These are phyloP conservation scores for Austropuccinia psidii DNA, from an alignment of 1,284 basidiomycete species.

Conservation along the genomic window DNA sequence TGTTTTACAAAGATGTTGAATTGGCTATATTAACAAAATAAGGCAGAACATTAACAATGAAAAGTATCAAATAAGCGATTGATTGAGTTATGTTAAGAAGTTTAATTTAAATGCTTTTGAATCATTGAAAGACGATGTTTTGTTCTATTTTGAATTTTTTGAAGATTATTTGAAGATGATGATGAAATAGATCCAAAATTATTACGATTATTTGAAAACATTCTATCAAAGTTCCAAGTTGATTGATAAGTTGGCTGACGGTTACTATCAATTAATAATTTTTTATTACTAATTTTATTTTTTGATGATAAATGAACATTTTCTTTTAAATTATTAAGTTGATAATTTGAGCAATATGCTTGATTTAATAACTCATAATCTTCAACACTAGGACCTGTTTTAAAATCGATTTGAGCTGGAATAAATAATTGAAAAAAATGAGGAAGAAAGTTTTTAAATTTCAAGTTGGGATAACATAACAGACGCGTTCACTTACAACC, in stretches of 20 bases:
- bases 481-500: too few species aligned
- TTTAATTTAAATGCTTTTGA: neutral
- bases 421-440: too few species aligned
- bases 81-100: neutral
- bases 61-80: too few species aligned
- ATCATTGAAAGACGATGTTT: constrained; percentile 1
- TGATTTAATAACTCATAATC: too few species aligned
- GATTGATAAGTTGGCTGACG: neutral
- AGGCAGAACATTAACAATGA: too few species aligned
- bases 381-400: neutral
- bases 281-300: neutral
- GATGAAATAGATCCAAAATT: neutral
- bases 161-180: neutral
- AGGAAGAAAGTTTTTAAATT: too few species aligned
- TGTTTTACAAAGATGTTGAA: too few species aligned
- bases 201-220: neutral
- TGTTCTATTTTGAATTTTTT: neutral
- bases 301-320: neutral
- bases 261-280: neutral
- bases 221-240: constrained; percentile 17
- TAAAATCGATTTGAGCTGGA: too few species aligned
- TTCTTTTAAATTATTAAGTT: neutral
- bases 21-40: too few species aligned
- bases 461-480: too few species aligned
- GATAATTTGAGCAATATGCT: too few species aligned